phyloP scores from a whole-genome alignment of 2,329 filamentous ascomycete genomes.

The Reticulascus tulasneorum region DNA sequence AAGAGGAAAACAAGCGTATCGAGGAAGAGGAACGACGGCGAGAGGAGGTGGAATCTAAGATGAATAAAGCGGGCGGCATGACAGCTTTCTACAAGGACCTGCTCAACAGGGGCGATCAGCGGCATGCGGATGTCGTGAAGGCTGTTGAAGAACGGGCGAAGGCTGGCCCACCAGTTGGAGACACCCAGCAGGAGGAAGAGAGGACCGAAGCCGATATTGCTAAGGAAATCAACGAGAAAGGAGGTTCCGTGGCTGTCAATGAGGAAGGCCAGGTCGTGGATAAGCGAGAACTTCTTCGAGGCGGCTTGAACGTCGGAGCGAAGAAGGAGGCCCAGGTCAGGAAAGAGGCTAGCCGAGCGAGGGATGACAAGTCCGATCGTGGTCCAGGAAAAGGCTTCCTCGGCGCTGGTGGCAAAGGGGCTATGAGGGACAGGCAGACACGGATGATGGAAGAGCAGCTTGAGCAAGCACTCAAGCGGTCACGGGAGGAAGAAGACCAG shows the following conservation, averaged over 20 bases:
- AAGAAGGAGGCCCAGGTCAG: constrained; percentile 51
- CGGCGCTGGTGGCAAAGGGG: constrained; percentile 54
- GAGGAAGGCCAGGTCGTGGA: constrained; percentile 82
- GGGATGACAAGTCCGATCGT: constrained; percentile 7
- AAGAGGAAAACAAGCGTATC: constrained; percentile 66
- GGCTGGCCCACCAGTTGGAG: constrained; percentile 24
- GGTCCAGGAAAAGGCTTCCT: constrained; percentile 29
- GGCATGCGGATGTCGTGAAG: constrained; percentile 65
- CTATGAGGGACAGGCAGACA: constrained; percentile 70
- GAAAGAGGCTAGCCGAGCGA: constrained; percentile 16
- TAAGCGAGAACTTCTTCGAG: constrained; percentile 72
- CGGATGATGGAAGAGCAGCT: constrained; percentile 77
- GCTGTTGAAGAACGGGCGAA: constrained; percentile 57
- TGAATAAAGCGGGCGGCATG: constrained; percentile 68
- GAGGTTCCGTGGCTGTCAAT: constrained; percentile 63
- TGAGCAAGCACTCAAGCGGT: constrained; percentile 67
- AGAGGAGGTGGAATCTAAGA: constrained; percentile 62
- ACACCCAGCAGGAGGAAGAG: constrained; percentile 29
- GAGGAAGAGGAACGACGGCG: constrained; percentile 67
- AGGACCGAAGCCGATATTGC: constrained; percentile 63
- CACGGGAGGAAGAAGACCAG: constrained; percentile 63
- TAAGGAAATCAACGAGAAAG: constrained; percentile 61
- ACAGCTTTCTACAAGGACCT: constrained; percentile 73
- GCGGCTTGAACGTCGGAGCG: constrained; percentile 69
- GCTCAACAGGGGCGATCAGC: constrained; percentile 65